Percentiles rank a stretch among this genome's conserved stretches.
Conservation (phyloP, 768 basidiomycete genomes). For the Leucocoprinus sp. region DNA sequence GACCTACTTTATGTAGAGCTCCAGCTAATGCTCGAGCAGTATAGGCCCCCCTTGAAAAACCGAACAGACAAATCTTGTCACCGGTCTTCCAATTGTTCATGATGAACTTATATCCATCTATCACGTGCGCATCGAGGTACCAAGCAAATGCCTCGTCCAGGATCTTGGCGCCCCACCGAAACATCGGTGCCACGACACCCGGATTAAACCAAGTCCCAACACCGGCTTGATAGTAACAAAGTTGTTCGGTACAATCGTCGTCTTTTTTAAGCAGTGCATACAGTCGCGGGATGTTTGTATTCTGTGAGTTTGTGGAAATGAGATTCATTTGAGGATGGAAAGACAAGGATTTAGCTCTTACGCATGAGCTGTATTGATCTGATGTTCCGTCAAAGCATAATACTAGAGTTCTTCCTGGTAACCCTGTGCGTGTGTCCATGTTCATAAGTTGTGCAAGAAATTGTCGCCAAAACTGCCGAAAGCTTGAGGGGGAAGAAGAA, state of each 20-base stretch:
- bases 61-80: slow-evolving; percentile 70
- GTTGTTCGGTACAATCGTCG: slow-evolving; percentile 40
- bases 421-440: too few relatives aligned
- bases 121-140: slow-evolving; percentile 67
- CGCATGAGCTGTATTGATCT: slow-evolving; percentile 39
- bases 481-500: too few relatives aligned
- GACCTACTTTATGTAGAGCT: slow-evolving; percentile 54
- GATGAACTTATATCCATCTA: slow-evolving; percentile 68
- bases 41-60: slow-evolving; percentile 62
- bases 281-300: slow-evolving; percentile 66
- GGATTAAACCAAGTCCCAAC: slow-evolving; percentile 49
- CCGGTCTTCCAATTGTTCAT: slow-evolving; percentile 73
- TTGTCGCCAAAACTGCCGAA: too few relatives aligned
- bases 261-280: slow-evolving; percentile 63
- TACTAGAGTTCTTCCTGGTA: slow-evolving; percentile 40
- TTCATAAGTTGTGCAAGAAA: too few relatives aligned
- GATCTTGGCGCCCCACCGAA: slow-evolving; percentile 48
- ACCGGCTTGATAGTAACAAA: slow-evolving; percentile 64
- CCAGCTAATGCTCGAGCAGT: slow-evolving; percentile 67
- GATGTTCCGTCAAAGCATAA: slow-evolving; percentile 69
- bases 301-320: slow-evolving; percentile 21
- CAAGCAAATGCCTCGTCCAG: slow-evolving; percentile 68
- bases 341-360: slow-evolving; percentile 21
- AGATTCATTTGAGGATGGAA: background rate
- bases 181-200: slow-evolving; percentile 57